These are phyloP conservation scores for Epichloe amarillans DNA, from an alignment of 2,329 filamentous ascomycete genomes.

Conservation along the genomic window DNA sequence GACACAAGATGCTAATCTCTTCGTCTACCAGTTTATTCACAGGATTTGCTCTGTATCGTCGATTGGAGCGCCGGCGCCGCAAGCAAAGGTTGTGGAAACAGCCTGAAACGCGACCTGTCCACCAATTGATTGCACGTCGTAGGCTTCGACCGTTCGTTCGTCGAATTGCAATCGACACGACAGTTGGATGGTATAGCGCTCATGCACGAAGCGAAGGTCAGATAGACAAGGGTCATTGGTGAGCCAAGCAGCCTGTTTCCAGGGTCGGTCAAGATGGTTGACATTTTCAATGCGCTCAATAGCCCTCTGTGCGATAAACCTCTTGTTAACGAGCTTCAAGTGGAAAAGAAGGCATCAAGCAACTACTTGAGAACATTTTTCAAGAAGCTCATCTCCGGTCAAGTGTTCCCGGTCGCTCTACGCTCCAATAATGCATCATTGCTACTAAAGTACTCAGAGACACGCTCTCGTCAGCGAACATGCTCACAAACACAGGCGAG, in stretches of 20 bases:
- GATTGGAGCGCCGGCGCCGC: not conserved
- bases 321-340: not conserved
- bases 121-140: not conserved
- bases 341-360: not conserved
- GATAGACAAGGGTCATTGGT: not conserved
- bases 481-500: not conserved
- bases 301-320: not conserved
- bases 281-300: not conserved
- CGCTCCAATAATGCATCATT: not conserved
- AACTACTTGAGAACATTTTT: not conserved
- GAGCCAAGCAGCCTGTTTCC: not conserved
- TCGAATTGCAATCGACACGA: not conserved
- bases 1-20: not conserved
- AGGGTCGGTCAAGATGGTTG: not conserved
- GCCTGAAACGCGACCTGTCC: not conserved
- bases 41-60: not conserved
- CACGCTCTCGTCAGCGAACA: not conserved
- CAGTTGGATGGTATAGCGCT: not conserved
- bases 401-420: not conserved
- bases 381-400: not conserved
- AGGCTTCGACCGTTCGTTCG: not conserved
- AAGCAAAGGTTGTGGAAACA: not conserved
- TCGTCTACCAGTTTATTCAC: not conserved
- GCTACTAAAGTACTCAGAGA: not conserved
- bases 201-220: not conserved